Evolutionary conservation across 225 moss, liverwort and hornwort genomes (phyloP).

Genomic region (Straminergon stramineum): DNA sequence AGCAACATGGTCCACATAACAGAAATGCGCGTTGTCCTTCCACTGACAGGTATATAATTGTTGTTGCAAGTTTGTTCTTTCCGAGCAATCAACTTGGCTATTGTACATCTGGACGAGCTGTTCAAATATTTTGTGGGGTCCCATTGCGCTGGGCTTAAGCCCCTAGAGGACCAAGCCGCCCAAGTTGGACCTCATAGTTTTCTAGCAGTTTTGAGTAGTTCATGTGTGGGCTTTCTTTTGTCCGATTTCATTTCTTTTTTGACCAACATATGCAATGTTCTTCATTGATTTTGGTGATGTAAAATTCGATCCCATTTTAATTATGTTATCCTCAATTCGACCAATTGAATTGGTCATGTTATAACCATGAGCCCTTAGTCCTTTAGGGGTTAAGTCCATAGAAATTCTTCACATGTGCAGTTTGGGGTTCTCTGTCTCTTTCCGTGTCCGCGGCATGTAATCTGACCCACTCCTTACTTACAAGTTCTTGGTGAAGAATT

Average conservation of each 20-base stretch:
- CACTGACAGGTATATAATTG: conserved; percentile 61
- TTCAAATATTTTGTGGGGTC: not conserved
- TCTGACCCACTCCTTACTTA: not conserved
- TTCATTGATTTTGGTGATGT: not conserved
- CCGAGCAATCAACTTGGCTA: not conserved
- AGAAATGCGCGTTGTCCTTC: conserved; percentile 78
- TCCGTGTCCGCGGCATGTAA: not conserved
- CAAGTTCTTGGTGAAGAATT: not conserved
- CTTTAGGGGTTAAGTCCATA: not conserved
- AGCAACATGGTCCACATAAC: conserved; percentile 77
- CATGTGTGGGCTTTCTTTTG: not conserved
- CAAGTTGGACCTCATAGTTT: not conserved
- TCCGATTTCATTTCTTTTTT: not conserved
- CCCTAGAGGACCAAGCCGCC: not conserved
- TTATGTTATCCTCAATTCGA: not conserved
- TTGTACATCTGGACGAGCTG: not conserved
- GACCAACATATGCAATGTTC: not conserved
- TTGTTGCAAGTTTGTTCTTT: not conserved
- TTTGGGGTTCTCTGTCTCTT: not conserved
- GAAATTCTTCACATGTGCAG: not conserved
- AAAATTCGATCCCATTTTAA: not conserved
- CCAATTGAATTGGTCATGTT: not conserved
- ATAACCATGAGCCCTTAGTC: not conserved
- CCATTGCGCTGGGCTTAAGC: not conserved
- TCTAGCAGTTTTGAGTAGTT: not conserved